phyloP scores from a whole-genome alignment of 2,329 filamentous ascomycete genomes.

The Diaporthe batatas region DNA sequence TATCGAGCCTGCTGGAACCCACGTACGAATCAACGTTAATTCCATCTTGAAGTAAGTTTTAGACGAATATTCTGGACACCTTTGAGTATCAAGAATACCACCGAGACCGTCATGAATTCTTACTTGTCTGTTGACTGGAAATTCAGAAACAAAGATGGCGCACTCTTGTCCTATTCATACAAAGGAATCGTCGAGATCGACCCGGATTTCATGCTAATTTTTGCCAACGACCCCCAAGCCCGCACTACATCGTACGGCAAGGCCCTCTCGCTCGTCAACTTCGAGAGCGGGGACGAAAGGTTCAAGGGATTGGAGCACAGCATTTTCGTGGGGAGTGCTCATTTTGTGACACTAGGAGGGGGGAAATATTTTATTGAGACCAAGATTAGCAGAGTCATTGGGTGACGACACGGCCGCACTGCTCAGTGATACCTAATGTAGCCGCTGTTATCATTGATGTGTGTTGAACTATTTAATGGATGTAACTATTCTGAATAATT shows the following conservation, averaged over 20 bases:
- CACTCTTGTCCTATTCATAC: not conserved
- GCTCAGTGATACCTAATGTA: too few relatives aligned
- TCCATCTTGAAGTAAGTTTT: not conserved
- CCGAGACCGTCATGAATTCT: too few relatives aligned
- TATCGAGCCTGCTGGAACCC: not conserved
- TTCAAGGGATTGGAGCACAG: not conserved
- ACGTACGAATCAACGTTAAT: not conserved
- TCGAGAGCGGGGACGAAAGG: not conserved
- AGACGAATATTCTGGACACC: not conserved
- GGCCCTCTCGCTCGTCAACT: not conserved
- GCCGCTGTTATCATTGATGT: too few relatives aligned
- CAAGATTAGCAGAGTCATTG: constrained; percentile 18
- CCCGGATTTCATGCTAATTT: constrained; percentile 17
- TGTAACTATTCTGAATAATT: too few relatives aligned
- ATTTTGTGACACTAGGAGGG: not conserved
- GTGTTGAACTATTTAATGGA: too few relatives aligned
- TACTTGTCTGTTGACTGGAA: not conserved
- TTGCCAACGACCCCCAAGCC: not conserved
- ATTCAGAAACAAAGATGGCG: constrained; percentile 4
- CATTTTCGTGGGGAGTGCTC: constrained; percentile 11
- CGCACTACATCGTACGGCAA: constrained; percentile 12
- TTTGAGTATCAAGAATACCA: not conserved
- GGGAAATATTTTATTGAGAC: constrained; percentile 4
- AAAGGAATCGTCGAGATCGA: not conserved
- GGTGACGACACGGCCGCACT: not conserved